Conservation (phyloP, 139 green algal species). For the Deuterostichococcus epilithicus region DNA sequence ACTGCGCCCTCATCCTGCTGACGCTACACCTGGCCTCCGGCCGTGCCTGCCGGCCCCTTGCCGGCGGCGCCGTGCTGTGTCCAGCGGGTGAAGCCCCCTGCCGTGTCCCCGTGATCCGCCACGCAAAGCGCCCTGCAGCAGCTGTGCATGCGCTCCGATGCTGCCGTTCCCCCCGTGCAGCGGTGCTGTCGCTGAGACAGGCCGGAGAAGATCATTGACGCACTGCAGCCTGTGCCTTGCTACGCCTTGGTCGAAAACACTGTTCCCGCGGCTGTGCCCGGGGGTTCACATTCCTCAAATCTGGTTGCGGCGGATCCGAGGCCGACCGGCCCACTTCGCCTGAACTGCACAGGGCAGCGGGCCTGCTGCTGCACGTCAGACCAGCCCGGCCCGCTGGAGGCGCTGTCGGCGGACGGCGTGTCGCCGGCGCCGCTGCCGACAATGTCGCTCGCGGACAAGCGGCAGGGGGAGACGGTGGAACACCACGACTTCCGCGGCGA, state of each 20-base stretch:
- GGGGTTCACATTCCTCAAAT: too few species aligned
- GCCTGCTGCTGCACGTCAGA: not conserved
- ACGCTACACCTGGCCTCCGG: not conserved
- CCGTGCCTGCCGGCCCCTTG: not conserved
- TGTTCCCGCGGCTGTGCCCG: too few species aligned
- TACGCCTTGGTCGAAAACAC: too few species aligned
- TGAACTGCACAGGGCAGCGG: not conserved
- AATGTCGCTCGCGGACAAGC: not conserved
- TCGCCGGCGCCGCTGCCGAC: not conserved
- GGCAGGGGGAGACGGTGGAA: not conserved
- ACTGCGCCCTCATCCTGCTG: not conserved
- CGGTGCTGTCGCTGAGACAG: too few species aligned
- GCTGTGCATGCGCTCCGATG: too few species aligned
- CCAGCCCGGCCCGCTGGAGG: not conserved
- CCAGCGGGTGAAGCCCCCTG: not conserved
- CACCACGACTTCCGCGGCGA: slow-evolving; percentile 1
- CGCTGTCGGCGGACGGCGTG: not conserved
- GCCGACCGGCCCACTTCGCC: too few species aligned
- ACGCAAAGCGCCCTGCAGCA: too few species aligned
- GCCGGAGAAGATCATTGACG: too few species aligned
- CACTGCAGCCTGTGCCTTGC: too few species aligned
- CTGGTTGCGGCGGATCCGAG: too few species aligned
- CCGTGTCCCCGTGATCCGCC: too few species aligned
- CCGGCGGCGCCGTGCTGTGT: not conserved
- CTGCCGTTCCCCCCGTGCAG: too few species aligned